A percentile compares a stretch with the other conserved stretches of the same genome.
These are phyloP conservation scores for Tagetes erecta DNA, from an alignment of 129 eudicot species.

Conservation along the genomic window DNA sequence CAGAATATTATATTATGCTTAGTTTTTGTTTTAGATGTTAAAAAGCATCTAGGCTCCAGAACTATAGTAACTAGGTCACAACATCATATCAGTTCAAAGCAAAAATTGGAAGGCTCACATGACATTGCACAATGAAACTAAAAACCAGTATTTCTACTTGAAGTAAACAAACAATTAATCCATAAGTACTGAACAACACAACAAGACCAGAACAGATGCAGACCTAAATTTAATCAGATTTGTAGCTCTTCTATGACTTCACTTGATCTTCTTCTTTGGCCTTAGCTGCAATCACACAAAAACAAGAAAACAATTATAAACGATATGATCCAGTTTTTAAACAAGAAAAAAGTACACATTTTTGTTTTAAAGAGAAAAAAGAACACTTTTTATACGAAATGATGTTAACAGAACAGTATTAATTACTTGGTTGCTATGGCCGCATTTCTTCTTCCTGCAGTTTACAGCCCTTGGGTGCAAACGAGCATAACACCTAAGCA, in stretches of 20 bases:
- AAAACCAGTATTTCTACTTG: constrained; percentile 1
- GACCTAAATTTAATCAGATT: constrained; percentile 9
- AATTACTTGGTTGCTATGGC: constrained; percentile 46
- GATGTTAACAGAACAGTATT: not conserved
- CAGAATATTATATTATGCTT: too few relatives aligned
- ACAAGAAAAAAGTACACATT: not conserved
- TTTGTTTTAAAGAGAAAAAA: too few relatives aligned
- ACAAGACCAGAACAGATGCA: constrained; percentile 3
- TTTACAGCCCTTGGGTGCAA: constrained; percentile 46
- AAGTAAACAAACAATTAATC: constrained; percentile 2
- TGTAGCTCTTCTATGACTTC: not conserved
- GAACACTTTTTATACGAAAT: too few relatives aligned
- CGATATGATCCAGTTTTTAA: too few relatives aligned
- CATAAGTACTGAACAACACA: constrained; percentile 3
- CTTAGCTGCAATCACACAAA: constrained; percentile 39
- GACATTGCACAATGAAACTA: not conserved
- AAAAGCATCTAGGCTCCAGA: not conserved
- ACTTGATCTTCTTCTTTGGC: constrained; percentile 53
- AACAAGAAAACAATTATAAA: not conserved
- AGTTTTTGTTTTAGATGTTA: not conserved
- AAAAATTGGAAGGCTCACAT: not conserved
- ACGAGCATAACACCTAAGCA: constrained; percentile 46
- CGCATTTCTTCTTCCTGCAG: constrained; percentile 52
- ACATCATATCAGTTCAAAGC: not conserved
- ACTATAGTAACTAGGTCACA: not conserved